Percentiles rank a stretch among this genome's conserved stretches.
These are phyloP conservation scores for Alliaria petiolata DNA, from an alignment of 345 rosid genomes.

Conservation along the genomic window DNA sequence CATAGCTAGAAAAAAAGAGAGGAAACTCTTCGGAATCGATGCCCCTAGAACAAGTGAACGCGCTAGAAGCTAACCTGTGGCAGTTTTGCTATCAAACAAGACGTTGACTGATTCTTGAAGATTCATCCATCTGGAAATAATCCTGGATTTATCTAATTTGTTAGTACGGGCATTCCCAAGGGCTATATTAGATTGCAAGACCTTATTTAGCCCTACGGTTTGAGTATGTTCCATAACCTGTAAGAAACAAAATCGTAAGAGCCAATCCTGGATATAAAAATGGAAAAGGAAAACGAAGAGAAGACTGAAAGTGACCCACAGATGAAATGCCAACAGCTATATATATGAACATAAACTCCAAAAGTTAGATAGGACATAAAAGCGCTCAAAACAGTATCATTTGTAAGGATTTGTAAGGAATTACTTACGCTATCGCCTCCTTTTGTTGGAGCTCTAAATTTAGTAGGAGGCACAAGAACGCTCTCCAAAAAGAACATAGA, in stretches of 20 bases:
- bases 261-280: too few species aligned
- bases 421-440: constrained; percentile 87
- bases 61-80: constrained; percentile 44
- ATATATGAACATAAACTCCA: background rate
- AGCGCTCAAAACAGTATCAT: background rate
- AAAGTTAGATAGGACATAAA: background rate
- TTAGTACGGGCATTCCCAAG: constrained; percentile 62
- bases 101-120: constrained; percentile 84
- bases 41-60: constrained; percentile 7
- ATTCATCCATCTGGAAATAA: constrained; percentile 63
- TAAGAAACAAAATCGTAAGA: constrained; percentile 15
- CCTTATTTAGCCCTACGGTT: constrained; percentile 70
- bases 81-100: constrained; percentile 78
- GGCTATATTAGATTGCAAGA: constrained; percentile 56
- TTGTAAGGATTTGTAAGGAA: background rate
- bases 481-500: constrained; percentile 78
- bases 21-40: background rate
- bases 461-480: constrained; percentile 82
- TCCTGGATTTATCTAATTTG: constrained; percentile 33
- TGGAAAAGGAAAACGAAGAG: background rate
- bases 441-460: constrained; percentile 81
- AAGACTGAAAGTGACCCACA: constrained; percentile 3
- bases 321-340: background rate
- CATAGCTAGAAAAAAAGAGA: background rate
- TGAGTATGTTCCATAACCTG: constrained; percentile 95